Conservation (phyloP, 1,284 basidiomycete genomes). For the Apiotrichum porosum region DNA sequence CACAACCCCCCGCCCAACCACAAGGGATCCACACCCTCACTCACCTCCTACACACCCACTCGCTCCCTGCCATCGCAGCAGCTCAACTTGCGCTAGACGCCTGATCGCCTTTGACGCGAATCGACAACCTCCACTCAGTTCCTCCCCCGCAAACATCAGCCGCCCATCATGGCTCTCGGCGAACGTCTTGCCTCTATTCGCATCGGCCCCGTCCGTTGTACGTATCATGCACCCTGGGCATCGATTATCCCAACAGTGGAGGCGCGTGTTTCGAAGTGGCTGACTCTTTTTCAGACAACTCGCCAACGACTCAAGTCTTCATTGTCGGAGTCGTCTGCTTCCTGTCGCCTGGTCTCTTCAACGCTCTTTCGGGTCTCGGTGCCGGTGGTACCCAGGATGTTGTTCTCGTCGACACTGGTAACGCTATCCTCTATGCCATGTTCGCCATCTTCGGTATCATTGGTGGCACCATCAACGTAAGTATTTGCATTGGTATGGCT, state of each 20-base stretch:
- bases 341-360: conserved; percentile 54
- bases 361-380: conserved; percentile 53
- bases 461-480: conserved; percentile 34
- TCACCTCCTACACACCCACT: no score
- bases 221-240: no score
- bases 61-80: no score
- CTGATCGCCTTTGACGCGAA: no score
- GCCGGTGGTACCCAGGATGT: conserved; percentile 52
- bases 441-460: conserved; percentile 47
- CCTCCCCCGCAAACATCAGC: background rate
- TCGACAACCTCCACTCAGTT: background rate
- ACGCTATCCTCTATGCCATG: conserved; percentile 52
- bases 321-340: conserved; percentile 52
- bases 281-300: conserved; percentile 29
- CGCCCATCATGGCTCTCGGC: conserved; percentile 13
- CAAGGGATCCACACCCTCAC: no score
- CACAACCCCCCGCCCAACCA: no score
- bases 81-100: no score
- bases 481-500: no score
- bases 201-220: conserved; percentile 17
- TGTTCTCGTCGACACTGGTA: conserved; percentile 46
- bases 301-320: conserved; percentile 51
- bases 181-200: conserved; percentile 9
- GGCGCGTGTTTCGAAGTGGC: no score
- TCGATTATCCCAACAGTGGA: no score